Evolutionary conservation across 106 monocot genomes (phyloP).

Genomic region (Phalaenopsis aphrodite): DNA sequence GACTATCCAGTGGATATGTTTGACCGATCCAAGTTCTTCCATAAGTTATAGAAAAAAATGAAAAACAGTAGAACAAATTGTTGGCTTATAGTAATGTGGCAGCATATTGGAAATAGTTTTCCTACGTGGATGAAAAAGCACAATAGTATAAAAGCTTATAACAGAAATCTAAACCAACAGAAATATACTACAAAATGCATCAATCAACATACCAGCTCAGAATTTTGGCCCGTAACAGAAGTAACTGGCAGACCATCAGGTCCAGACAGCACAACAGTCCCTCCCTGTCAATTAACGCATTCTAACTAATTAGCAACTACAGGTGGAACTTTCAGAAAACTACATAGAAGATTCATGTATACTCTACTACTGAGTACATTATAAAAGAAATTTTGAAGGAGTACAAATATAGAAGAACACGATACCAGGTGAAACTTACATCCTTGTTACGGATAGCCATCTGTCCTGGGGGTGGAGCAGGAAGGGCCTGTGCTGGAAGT

Average conservation of each 20-base stretch:
- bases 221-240: constrained; percentile 65
- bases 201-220: constrained; percentile 70
- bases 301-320: not conserved
- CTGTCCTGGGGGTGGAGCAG: constrained; percentile 98
- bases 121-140: not conserved
- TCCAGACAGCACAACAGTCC: constrained; percentile 86
- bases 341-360: too few species aligned
- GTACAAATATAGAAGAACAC: not conserved
- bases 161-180: not conserved
- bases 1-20: not conserved
- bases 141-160: not conserved
- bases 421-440: constrained; percentile 26
- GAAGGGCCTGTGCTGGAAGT: constrained; percentile 95
- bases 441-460: constrained; percentile 99
- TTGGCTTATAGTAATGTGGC: too few species aligned
- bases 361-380: too few species aligned
- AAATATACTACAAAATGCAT: not conserved
- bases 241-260: constrained; percentile 68
- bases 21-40: not conserved
- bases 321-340: not conserved
- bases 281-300: constrained; percentile 47
- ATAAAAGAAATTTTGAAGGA: not conserved
- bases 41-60: not conserved
- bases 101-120: too few species aligned
- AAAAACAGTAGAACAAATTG: not conserved